Evolutionary conservation across 163 green algal genomes (phyloP).

Genomic region (Trebouxia gelatinosa): DNA sequence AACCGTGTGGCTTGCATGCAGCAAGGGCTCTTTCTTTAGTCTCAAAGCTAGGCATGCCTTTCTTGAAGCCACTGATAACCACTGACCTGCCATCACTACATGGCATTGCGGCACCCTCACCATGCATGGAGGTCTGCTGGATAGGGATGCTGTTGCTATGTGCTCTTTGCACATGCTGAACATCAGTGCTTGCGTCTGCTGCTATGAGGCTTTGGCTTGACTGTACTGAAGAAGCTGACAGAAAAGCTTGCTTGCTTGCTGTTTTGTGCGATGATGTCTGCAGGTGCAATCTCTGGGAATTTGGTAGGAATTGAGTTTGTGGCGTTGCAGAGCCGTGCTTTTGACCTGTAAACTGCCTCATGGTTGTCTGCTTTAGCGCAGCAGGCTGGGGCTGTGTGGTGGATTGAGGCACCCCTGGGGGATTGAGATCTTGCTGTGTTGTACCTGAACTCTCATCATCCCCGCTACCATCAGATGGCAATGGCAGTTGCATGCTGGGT

Average conservation of each 20-base stretch:
- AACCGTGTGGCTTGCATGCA: background rate
- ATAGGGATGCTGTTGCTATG: no score
- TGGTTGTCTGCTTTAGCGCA: background rate
- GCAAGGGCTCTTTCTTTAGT: background rate
- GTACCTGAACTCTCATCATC: background rate
- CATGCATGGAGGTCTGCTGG: no score
- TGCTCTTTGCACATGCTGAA: no score
- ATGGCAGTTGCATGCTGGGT: no score
- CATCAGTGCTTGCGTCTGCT: no score
- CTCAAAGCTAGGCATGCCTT: background rate
- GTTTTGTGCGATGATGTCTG: background rate
- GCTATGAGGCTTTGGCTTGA: no score
- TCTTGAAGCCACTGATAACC: slow-evolving; percentile 8
- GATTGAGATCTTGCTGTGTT: background rate
- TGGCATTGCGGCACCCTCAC: no score
- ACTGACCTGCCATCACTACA: slow-evolving; percentile 21
- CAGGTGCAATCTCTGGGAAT: no score
- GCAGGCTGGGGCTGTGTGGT: background rate
- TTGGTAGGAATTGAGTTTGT: no score
- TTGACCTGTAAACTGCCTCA: background rate
- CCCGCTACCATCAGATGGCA: no score
- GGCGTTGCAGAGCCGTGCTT: background rate
- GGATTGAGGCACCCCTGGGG: background rate
- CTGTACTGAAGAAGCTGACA: background rate
- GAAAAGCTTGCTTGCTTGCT: background rate